phyloP scores from a whole-genome alignment of 148 eudicot species.

The Euryodendron excelsum region DNA sequence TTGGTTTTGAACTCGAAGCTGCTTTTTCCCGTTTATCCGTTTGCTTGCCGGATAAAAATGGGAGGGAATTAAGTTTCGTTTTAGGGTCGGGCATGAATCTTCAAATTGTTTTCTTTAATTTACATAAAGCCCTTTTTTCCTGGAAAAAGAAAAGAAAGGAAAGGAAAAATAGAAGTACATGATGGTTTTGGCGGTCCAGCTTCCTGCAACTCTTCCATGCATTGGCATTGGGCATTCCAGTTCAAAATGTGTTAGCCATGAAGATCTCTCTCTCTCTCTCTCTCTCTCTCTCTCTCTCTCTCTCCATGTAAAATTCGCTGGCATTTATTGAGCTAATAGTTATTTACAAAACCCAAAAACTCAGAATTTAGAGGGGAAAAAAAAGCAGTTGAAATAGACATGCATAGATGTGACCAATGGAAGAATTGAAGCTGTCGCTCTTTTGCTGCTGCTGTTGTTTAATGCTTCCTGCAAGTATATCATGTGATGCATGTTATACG shows the following conservation, averaged over 20 bases:
- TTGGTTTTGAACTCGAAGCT: slow-evolving; percentile 67
- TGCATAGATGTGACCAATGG: slow-evolving; percentile 12
- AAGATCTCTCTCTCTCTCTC: not conserved
- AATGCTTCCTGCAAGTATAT: slow-evolving; percentile 24
- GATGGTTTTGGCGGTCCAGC: slow-evolving; percentile 10
- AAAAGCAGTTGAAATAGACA: not conserved
- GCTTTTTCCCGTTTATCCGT: slow-evolving; percentile 70
- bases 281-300: slow-evolving; percentile 7
- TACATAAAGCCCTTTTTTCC: not conserved
- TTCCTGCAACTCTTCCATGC: slow-evolving; percentile 40
- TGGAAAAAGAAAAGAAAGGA: not conserved
- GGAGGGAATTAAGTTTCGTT: slow-evolving; percentile 17
- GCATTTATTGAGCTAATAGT: not conserved
- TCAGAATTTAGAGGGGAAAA: not conserved
- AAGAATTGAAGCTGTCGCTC: not conserved
- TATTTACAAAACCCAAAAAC: slow-evolving; percentile 4
- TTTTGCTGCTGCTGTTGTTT: slow-evolving; percentile 14
- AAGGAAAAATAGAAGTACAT: not conserved
- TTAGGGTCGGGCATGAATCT: not conserved
- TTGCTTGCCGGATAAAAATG: slow-evolving; percentile 48
- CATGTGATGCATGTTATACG: slow-evolving; percentile 22
- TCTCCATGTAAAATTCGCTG: not conserved
- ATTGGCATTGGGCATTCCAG: slow-evolving; percentile 22
- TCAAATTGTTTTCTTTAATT: not conserved
- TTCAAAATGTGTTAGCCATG: not conserved